Percentiles rank a stretch among this genome's conserved stretches.
phyloP scores from a whole-genome alignment of 1,284 basidiomycete genomes.

The Fomitiporia mediterranea region DNA sequence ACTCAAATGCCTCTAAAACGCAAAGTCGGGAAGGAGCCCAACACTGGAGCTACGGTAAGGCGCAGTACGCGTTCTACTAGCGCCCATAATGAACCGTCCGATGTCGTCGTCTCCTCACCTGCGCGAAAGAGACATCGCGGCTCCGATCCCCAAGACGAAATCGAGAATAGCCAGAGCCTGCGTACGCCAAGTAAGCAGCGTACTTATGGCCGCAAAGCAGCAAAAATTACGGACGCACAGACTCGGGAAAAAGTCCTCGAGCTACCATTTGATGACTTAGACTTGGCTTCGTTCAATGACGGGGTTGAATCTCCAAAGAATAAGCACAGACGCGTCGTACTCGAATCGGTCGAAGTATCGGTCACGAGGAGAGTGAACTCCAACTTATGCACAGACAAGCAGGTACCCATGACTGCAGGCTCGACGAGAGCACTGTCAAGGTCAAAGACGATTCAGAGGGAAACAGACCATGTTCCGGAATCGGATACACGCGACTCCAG shows the following conservation, averaged over 20 bases:
- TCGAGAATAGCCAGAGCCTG: neutral
- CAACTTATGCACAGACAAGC: neutral
- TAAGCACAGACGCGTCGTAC: conserved; percentile 27
- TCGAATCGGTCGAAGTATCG: conserved; percentile 42
- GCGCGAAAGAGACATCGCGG: conserved; percentile 8
- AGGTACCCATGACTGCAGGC: neutral
- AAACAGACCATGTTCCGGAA: conserved; percentile 21
- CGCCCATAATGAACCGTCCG: neutral
- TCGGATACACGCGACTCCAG: conserved; percentile 7
- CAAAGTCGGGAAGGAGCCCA: conserved; percentile 32
- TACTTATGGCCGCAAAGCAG: neutral
- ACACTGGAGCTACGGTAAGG: conserved; percentile 21
- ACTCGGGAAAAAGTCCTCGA: neutral
- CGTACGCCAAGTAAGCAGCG: neutral
- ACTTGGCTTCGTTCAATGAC: conserved; percentile 10
- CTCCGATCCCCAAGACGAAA: neutral
- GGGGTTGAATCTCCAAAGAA: neutral
- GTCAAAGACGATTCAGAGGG: neutral
- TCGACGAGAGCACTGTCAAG: neutral
- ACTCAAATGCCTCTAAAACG: conserved; percentile 44
- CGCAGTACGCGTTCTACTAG: conserved; percentile 26
- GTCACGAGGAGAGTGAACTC: conserved; percentile 23
- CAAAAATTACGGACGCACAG: neutral
- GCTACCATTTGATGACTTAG: too few species aligned
- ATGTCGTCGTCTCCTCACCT: neutral